Evolutionary conservation across 805 yeast genomes (phyloP).

Genomic region (Saccharomycopsis vini): DNA sequence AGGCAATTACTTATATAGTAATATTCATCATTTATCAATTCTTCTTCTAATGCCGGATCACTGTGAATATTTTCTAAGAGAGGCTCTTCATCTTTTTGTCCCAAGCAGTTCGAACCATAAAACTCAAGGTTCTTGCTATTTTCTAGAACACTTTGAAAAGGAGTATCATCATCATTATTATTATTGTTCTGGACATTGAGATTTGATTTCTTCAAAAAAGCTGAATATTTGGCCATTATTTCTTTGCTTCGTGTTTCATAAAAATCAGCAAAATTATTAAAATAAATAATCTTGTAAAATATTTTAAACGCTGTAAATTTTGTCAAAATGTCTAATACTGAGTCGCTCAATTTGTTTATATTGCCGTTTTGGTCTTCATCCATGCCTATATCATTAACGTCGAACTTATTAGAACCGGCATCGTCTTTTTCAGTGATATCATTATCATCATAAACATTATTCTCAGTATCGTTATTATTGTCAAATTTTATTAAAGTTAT

Average conservation of each 20-base stretch:
- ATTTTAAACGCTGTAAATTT: conserved; percentile 16
- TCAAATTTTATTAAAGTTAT: conserved; percentile 3
- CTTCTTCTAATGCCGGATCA: conserved; percentile 4
- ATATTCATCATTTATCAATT: conserved; percentile 14
- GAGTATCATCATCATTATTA: not conserved
- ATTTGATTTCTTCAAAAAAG: not conserved
- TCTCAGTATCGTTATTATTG: not conserved
- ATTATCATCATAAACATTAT: not conserved
- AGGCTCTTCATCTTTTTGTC: no score
- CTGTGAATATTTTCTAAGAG: conserved; percentile 7
- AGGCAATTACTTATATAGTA: conserved; percentile 12
- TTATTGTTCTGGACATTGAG: not conserved
- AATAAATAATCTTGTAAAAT: conserved; percentile 18
- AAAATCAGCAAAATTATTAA: conserved; percentile 14
- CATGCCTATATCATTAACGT: conserved; percentile 10
- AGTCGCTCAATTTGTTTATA: conserved; percentile 7
- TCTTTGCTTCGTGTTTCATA: conserved; percentile 1
- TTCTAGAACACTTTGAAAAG: no score
- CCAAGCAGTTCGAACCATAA: no score
- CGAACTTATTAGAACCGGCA: conserved; percentile 3
- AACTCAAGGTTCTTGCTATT: no score
- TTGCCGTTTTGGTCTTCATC: conserved; percentile 17
- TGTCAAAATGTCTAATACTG: conserved; percentile 10
- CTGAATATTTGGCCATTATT: conserved; percentile 5
- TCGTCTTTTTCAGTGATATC: not conserved